Conservation (phyloP, 257 asterid genomes). For the Linderniella brevidens region DNA sequence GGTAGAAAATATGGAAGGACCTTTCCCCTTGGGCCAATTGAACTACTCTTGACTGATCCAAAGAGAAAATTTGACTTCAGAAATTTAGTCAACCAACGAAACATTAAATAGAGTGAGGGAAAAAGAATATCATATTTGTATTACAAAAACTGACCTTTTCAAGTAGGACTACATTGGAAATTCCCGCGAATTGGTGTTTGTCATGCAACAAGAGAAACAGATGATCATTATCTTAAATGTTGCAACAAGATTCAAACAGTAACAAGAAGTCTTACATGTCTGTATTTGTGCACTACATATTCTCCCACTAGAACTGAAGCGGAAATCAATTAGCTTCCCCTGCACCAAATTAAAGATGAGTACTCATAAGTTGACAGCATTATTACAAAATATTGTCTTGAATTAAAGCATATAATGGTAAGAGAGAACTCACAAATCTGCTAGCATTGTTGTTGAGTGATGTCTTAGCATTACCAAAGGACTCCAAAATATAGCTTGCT, state of each 20-base stretch:
- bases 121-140: slow-evolving; percentile 7
- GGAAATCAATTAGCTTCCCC: slow-evolving; percentile 80
- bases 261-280: slow-evolving; percentile 50
- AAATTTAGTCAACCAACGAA: slow-evolving; percentile 17
- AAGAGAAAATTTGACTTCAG: slow-evolving; percentile 10
- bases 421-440: slow-evolving; percentile 67
- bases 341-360: slow-evolving; percentile 18
- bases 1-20: slow-evolving; percentile 82
- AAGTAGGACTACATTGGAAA: slow-evolving; percentile 51
- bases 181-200: slow-evolving; percentile 14
- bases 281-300: slow-evolving; percentile 70
- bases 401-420: background rate
- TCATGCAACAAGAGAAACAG: slow-evolving; percentile 21
- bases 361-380: background rate
- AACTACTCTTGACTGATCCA: slow-evolving; percentile 85
- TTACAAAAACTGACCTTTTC: slow-evolving; percentile 56
- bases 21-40: slow-evolving; percentile 67
- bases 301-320: slow-evolving; percentile 52
- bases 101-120: slow-evolving; percentile 8
- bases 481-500: slow-evolving; percentile 69
- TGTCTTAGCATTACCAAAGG: slow-evolving; percentile 97
- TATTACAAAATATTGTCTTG: background rate
- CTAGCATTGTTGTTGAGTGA: slow-evolving; percentile 69
- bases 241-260: background rate
- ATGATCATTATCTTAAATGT: background rate